Base-by-base conservation (phyloP, 306 rosid genomes). In the Arachis hypogaea region DNA sequence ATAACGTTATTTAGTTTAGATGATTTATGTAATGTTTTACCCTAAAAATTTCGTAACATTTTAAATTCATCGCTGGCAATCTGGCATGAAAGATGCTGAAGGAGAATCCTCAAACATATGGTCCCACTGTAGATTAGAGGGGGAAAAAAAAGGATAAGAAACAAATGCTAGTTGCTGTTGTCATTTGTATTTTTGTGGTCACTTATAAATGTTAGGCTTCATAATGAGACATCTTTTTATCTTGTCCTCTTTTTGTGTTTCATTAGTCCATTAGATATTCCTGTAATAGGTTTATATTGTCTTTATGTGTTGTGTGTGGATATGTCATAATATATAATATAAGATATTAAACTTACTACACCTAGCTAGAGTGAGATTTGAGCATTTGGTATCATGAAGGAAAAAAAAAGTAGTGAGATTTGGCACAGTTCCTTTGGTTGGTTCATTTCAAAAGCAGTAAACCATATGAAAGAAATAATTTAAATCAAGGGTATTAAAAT, bases 201-300 rank as follows among this genome's bases (percentile, higher is more conserved):
- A 58, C 14, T 64, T 33, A 41, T 74, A 6, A 41, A 33, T 57
- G 68, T 63, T 63, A 55, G 82, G 14, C 40, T 61, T 61, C 40
- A 18, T 42, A 46, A 65, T 40, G 68, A 69, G 81, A 71, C 72
- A 56, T 57, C 68, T 46, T 78, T 38, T 38, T 78, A 5, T 65
- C 56, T 38, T 65, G 55, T 55, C 61, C 54, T 56, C 82, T 22
- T 52, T 18, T 2, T 63, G 52, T 4, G 12, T 11, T 11, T 9
- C 16, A 33, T 33, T 33, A 33, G 38, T 57, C 18, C 9, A 38
- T 56, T 78, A 18, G 49, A 63, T 71, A 16, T 46, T 47, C 59
- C 46, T 67, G 43, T 2, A 4, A 33, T 58, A 50, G 68, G 11
- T 46, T 69, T 63, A 33, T 33, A 4, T 41, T 78, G 73, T 71